A percentile compares a stretch with the other conserved stretches of the same genome.
phyloP scores from a whole-genome alignment of 2,329 filamentous ascomycete genomes.

The Lachnellula hyalina region DNA sequence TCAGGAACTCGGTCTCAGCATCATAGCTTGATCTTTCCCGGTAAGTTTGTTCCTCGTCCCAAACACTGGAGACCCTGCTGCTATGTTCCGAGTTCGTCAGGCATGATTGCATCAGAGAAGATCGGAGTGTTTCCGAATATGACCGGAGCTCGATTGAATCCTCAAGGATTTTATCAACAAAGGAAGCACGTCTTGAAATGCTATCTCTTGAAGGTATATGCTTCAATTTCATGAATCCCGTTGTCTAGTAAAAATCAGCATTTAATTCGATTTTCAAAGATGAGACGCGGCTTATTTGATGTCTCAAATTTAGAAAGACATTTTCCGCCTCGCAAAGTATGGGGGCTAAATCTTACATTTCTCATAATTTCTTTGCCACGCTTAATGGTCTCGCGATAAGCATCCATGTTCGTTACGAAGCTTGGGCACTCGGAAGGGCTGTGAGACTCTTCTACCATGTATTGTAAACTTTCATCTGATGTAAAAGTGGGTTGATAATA shows the following conservation, averaged over 20 bases:
- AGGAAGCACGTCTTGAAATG: not conserved
- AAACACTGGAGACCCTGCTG: not conserved
- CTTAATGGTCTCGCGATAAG: not conserved
- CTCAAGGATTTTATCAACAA: conserved; percentile 6
- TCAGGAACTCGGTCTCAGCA: not conserved
- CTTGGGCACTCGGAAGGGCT: too few species aligned
- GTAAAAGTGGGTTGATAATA: conserved; percentile 8
- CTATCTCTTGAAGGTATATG: not conserved
- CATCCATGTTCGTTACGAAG: not conserved
- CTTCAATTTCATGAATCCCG: not conserved
- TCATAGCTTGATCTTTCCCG: not conserved
- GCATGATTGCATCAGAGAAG: not conserved
- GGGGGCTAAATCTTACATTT: not conserved
- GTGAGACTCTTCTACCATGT: too few species aligned
- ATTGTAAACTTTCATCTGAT: too few species aligned
- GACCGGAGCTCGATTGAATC: conserved; percentile 8
- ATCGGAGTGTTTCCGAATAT: not conserved
- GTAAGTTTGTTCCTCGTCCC: not conserved
- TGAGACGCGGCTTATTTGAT: too few species aligned
- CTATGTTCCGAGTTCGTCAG: not conserved
- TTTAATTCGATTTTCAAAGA: not conserved
- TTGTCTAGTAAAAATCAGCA: not conserved
- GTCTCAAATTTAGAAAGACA: too few species aligned
- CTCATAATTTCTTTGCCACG: not conserved
- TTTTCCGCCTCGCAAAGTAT: too few species aligned